Base-by-base conservation (phyloP, 2,329 filamentous ascomycete genomes). In the Fusarium algeriense region DNA sequence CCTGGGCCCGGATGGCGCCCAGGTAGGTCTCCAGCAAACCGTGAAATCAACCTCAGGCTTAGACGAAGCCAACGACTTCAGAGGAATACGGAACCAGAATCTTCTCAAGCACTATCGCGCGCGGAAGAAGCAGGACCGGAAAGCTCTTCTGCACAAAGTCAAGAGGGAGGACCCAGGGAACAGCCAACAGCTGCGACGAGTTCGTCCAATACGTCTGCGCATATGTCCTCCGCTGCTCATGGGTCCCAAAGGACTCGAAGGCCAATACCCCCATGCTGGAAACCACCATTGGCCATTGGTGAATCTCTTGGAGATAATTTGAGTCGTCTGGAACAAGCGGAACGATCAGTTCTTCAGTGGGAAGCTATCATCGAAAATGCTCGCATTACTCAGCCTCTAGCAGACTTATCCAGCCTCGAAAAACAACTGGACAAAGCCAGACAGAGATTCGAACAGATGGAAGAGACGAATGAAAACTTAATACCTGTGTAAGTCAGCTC, bases 341-440 rank as follows among this genome's bases (percentile, higher is more conserved):
- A 76, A 32, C 65, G 75, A 19, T 61, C 55, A 11, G 68, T 75
- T 1, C 46, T 75, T 23, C 75, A 76, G 48, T 76, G 75, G 75
- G 71, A 76, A 41, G 73, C 71, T 13, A 76, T 76, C 23, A 35
- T 76, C 8, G 59, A 66, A 14, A 75, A 75, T 34, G 41, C 62
- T 7, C 73, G 64, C 11, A 44, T 55, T 57, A 67, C 46, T 13
- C 71, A 76, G 30, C 73, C 75, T 9, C 20, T 32, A 17, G 73
- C 62, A 43, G 66, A 76, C 35, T 30, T 76, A n/a, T 76, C 73
- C 7, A 30, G 72, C 8, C 65, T 76, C n/a, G 63, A 74, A 50
- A 30, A 26, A 14, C 63, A 69, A 32, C 46, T 74, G 11, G 61
- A 75, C 15, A 64, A 58, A 19, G 66, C 40, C 17, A 69, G 40